Conservation (phyloP, 2,329 filamentous ascomycete species). For the Hymenoscyphus scutula region DNA sequence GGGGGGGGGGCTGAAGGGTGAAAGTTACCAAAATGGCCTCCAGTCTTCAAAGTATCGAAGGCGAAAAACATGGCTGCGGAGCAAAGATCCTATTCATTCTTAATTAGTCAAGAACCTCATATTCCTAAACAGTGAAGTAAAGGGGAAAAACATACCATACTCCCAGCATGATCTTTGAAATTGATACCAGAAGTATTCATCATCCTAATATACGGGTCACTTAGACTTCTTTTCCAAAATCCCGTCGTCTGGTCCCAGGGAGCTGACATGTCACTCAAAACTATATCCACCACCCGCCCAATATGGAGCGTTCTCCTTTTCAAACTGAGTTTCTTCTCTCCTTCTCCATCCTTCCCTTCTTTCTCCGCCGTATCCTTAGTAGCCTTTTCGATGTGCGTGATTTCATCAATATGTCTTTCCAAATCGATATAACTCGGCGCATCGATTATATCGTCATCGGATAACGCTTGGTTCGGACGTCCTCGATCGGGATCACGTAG, state of each 20-base stretch:
- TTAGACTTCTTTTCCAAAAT: slow-evolving; percentile 84
- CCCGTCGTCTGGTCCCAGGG: slow-evolving; percentile 83
- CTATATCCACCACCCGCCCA: slow-evolving; percentile 75
- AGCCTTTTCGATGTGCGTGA: background rate
- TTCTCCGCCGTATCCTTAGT: slow-evolving; percentile 5
- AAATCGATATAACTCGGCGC: slow-evolving; percentile 63
- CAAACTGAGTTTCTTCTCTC: slow-evolving; percentile 30
- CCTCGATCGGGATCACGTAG: slow-evolving; percentile 63
- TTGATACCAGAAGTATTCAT: slow-evolving; percentile 94
- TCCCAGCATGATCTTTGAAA: slow-evolving; percentile 86
- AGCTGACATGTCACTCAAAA: slow-evolving; percentile 98
- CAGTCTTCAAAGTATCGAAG: slow-evolving; percentile 75
- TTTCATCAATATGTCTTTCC: slow-evolving; percentile 48
- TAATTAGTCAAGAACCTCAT: background rate
- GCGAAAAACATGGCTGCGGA: slow-evolving; percentile 80
- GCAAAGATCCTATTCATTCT: slow-evolving; percentile 72
- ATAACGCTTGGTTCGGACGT: slow-evolving; percentile 41
- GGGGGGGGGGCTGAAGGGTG: background rate
- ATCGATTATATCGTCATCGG: slow-evolving; percentile 34
- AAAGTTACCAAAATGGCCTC: slow-evolving; percentile 67
- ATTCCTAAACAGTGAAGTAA: background rate
- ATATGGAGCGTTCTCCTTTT: background rate
- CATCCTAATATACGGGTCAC: slow-evolving; percentile 96
- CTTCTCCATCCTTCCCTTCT: slow-evolving; percentile 37
- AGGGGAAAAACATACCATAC: slow-evolving; percentile 69